These are phyloP conservation scores for Fusarium fracticaudum DNA, from an alignment of 2,329 filamentous ascomycete species.

Conservation along the genomic window DNA sequence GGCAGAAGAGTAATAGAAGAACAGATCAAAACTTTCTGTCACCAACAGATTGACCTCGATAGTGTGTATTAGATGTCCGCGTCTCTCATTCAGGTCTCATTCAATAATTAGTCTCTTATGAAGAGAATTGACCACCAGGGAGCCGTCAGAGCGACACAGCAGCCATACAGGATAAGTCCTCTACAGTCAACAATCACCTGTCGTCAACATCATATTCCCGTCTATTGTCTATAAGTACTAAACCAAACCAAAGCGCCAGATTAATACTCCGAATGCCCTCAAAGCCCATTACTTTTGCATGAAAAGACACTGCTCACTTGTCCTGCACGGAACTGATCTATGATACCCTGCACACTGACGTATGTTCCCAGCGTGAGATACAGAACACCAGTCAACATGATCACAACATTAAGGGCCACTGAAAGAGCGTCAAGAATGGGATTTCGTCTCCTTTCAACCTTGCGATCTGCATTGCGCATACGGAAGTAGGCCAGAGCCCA, in stretches of 20 bases:
- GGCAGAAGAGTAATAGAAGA: not conserved
- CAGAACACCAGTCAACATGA: constrained; percentile 79
- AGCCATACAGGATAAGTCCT: not conserved
- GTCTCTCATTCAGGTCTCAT: accelerated
- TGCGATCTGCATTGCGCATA: constrained; percentile 72
- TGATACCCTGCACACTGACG: constrained; percentile 76
- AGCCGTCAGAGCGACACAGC: no score
- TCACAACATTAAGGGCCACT: constrained; percentile 73
- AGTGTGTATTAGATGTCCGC: not conserved
- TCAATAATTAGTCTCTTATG: not conserved
- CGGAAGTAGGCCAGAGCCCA: constrained; percentile 85
- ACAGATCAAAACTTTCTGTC: not conserved
- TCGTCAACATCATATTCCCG: not conserved
- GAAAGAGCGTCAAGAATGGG: constrained; percentile 60
- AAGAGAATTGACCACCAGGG: not conserved
- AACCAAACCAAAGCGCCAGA: not conserved
- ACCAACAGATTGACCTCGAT: not conserved
- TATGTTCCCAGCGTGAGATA: constrained; percentile 88
- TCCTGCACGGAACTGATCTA: constrained; percentile 74
- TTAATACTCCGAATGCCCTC: not conserved
- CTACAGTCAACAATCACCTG: not conserved
- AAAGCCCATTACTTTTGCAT: constrained; percentile 76
- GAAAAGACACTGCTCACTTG: constrained; percentile 77
- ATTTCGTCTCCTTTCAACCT: constrained; percentile 62
- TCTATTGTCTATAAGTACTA: not conserved